Evolutionary conservation across 345 rosid genomes (phyloP).

Genomic region (Murraya koenigii): DNA sequence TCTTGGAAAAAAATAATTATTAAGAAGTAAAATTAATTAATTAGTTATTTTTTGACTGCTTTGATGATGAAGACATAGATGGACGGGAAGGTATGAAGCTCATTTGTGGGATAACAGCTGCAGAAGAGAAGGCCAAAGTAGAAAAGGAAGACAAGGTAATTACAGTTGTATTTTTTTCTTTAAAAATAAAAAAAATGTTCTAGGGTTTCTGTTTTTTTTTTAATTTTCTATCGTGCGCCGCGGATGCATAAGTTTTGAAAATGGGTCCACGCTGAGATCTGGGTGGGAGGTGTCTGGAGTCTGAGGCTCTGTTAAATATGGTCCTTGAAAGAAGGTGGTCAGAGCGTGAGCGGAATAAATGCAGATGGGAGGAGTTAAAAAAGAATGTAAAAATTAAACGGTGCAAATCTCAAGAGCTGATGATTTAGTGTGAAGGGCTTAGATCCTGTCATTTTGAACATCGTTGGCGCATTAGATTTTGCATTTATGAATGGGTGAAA

Average conservation of each 20-base stretch:
- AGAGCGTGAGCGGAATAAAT: slow-evolving; percentile 15
- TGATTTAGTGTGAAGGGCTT: neutral
- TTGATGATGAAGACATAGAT: slow-evolving; percentile 58
- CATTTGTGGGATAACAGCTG: slow-evolving; percentile 95
- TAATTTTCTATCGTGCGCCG: slow-evolving; percentile 20
- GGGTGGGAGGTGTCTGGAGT: neutral
- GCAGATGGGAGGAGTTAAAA: neutral
- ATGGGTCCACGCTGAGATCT: slow-evolving; percentile 5
- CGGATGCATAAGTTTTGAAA: neutral
- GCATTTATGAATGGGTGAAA: slow-evolving; percentile 9
- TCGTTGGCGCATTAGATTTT: slow-evolving; percentile 1
- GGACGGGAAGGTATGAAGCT: slow-evolving; percentile 96
- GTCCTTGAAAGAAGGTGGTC: neutral
- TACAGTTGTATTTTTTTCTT: too few relatives aligned
- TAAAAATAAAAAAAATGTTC: too few relatives aligned
- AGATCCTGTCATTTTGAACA: slow-evolving; percentile 19
- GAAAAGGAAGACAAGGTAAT: slow-evolving; percentile 93
- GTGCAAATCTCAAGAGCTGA: slow-evolving; percentile 5
- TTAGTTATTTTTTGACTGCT: neutral
- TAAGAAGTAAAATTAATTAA: too few relatives aligned
- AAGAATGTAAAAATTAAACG: neutral
- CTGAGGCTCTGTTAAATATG: neutral
- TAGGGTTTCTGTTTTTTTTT: neutral
- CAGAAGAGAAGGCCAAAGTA: slow-evolving; percentile 88
- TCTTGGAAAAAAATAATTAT: neutral